Base-by-base conservation (phyloP, 306 rosid species). In the Styphnolobium japonicum region DNA sequence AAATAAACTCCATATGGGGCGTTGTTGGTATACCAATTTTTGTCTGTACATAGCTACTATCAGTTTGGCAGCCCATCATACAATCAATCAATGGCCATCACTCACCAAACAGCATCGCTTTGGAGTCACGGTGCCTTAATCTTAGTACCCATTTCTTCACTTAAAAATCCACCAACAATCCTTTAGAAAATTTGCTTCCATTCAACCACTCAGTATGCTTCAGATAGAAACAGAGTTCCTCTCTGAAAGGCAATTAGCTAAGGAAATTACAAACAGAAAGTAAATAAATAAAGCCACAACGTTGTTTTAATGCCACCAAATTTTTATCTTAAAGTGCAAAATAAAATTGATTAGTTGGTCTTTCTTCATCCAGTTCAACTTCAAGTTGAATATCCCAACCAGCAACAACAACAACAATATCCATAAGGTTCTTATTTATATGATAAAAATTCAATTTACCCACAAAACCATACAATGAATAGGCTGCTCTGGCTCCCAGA, bases 81-180 rank as follows among this genome's bases (percentile, higher is more conserved):
- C 67, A 74, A 84, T 83, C 82, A 79, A 76, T 15, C 37, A 52
- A 65, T 65, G 52, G 6, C 80, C 56, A 83, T 87, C 89, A 66
- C 87, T 74, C 82, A 89, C 96, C 96, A 84, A 87, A 89, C 84
- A 52, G 0, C 61, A 71, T 84, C 57, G 80, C 96, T 86, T 88
- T 76, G 83, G 46, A 81, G 72, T 66, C 83, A 90, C 88, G 94
- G 58, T 29, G 81, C 87, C 81, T 70, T 56, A 49, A 27, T 77
- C 80, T 16, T 46, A 75, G 61, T 45, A 52, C 82, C 60, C 12
- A 73, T 52, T 7, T 71, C 73, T 67, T 70, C 63, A 56, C 89
- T 72, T 52, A 2, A 53, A 69, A 68, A 4, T 29, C 45, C 79
- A 75, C 62, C 84, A 7, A 78, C 64, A 52, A 52, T 71, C 61